Evolutionary conservation across 192 early-diverging fungal species (phyloP).

Genomic region (Physocladia obscura): DNA sequence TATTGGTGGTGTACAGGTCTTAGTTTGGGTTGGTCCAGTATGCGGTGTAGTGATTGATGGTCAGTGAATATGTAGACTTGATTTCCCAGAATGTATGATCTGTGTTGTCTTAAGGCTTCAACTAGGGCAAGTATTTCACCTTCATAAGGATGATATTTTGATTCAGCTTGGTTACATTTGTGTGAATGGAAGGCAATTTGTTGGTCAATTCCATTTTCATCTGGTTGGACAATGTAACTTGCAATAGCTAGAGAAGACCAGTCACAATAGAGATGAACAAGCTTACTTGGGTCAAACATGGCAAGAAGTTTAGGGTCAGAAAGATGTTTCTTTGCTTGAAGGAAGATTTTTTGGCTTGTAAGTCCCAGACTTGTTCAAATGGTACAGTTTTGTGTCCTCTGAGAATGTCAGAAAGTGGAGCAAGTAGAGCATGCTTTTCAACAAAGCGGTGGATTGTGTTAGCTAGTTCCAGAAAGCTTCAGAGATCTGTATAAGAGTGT

Average conservation of each 20-base stretch:
- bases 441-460: conserved; percentile 23
- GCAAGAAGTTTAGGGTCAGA: not conserved
- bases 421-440: not conserved
- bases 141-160: conserved; percentile 9
- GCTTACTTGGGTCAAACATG: not conserved
- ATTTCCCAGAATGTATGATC: not conserved
- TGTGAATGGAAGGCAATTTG: conserved; percentile 2
- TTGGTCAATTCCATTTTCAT: not conserved
- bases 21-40: not conserved
- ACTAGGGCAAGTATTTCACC: conserved; percentile 12
- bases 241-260: not conserved
- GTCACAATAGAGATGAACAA: not conserved
- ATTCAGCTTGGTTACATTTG: not conserved
- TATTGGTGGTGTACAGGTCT: not conserved
- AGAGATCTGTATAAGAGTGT: not conserved
- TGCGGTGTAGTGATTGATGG: not conserved
- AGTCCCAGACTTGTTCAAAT: not conserved
- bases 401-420: conserved; percentile 22
- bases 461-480: conserved; percentile 11
- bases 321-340: not conserved
- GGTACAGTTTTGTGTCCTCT: not conserved
- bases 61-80: not conserved
- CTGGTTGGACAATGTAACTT: conserved; percentile 1
- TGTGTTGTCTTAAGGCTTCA: not conserved
- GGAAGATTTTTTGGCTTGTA: not conserved